phyloP scores from a whole-genome alignment of 352 stramenopile genomes.

The Globisporangium spiculum region DNA sequence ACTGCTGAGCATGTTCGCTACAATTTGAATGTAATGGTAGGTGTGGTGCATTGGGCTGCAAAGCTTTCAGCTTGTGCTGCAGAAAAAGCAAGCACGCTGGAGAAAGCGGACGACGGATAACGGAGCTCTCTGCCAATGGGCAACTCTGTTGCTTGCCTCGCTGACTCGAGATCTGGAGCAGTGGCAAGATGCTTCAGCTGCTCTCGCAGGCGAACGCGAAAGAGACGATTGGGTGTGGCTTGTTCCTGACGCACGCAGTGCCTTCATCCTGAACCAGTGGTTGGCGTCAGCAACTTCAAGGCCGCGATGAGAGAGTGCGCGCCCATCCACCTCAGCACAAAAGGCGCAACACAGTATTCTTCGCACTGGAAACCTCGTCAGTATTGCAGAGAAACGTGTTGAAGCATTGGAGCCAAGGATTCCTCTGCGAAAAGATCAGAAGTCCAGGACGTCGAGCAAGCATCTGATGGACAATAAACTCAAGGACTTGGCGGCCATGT shows the following conservation, averaged over 20 bases:
- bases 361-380: neutral
- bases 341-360: neutral
- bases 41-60: conserved; percentile 42
- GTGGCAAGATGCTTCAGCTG: conserved; percentile 26
- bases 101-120: conserved; percentile 11
- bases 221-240: conserved; percentile 26
- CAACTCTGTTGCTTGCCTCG: conserved; percentile 1
- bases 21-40: conserved; percentile 16
- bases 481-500: neutral
- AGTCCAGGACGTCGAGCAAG: neutral
- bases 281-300: conserved; percentile 10
- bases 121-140: conserved; percentile 8
- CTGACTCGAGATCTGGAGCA: conserved; percentile 6
- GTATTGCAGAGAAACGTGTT: neutral
- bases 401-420: neutral
- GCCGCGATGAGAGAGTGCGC: neutral
- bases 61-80: conserved; percentile 34
- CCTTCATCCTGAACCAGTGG: conserved; percentile 24
- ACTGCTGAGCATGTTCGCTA: neutral
- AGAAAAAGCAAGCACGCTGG: conserved; percentile 15
- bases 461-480: neutral
- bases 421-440: neutral
- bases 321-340: neutral
- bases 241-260: conserved; percentile 27
- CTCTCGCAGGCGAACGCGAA: conserved; percentile 14